Evolutionary conservation across 108 stramenopile genomes (phyloP).

Genomic region (Seminavis robusta): DNA sequence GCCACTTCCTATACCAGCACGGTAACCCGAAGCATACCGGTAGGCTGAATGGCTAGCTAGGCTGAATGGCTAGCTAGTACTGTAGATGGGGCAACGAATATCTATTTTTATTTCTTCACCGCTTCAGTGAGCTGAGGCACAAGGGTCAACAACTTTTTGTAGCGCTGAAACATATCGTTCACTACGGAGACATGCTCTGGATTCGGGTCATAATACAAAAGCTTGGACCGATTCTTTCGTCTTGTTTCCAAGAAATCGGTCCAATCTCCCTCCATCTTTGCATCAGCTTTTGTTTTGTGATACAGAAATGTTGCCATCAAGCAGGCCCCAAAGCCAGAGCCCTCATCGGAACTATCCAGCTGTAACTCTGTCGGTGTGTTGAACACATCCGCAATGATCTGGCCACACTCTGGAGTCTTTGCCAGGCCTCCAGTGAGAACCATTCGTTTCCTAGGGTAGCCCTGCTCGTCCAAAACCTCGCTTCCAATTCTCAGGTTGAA

Average conservation of each 20-base stretch:
- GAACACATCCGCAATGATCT: constrained; percentile 51
- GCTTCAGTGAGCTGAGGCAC: constrained; percentile 12
- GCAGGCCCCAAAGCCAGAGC: constrained; percentile 44
- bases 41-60: too few species aligned
- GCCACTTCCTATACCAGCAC: too few species aligned
- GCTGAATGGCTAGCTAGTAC: too few species aligned
- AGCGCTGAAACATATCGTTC: constrained; percentile 4
- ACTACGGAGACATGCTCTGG: constrained; percentile 3
- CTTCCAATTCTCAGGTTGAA: constrained; percentile 44
- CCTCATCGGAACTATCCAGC: constrained; percentile 39
- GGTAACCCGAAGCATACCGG: too few species aligned
- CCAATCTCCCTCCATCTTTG: too few species aligned
- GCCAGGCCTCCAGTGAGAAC: constrained; percentile 38
- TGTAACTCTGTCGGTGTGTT: constrained; percentile 21
- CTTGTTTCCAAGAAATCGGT: constrained; percentile 14
- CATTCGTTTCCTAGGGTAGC: neutral
- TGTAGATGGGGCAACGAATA: too few species aligned
- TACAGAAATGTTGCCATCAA: constrained; percentile 33
- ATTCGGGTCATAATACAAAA: constrained; percentile 17
- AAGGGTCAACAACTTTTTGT: constrained; percentile 12
- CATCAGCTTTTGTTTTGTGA: too few species aligned
- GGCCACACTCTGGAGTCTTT: constrained; percentile 46
- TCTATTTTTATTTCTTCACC: neutral
- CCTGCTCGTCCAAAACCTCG: constrained; percentile 15
- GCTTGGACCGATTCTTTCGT: too few species aligned